Evolutionary conservation across 352 stramenopile genomes (phyloP).

Genomic region (Phytophthora multivora): DNA sequence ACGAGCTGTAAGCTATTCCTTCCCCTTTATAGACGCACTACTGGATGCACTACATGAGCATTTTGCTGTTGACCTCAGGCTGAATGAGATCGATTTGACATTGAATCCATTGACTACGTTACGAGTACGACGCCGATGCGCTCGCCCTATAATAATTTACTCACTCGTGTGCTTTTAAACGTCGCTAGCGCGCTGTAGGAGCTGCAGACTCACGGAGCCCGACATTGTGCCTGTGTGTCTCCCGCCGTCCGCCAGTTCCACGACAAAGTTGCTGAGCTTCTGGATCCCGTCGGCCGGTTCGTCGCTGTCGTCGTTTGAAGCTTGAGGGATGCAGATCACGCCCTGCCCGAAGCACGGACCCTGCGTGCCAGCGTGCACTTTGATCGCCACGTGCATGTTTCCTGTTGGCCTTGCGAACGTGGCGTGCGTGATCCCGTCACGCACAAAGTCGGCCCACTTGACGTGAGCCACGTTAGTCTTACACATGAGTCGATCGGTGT

Average conservation of each 20-base stretch:
- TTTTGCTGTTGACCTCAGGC: conserved; percentile 20
- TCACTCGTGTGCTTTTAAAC: conserved; percentile 23
- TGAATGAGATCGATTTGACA: conserved; percentile 36
- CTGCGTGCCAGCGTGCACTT: conserved; percentile 59
- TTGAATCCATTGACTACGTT: conserved; percentile 32
- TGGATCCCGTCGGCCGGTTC: conserved; percentile 23
- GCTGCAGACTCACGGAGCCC: conserved; percentile 43
- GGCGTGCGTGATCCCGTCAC: conserved; percentile 55
- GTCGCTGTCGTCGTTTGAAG: conserved; percentile 26
- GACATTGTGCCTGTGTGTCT: conserved; percentile 62
- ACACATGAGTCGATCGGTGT: conserved; percentile 41
- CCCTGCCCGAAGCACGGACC: conserved; percentile 66
- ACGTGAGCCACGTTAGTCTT: conserved; percentile 56
- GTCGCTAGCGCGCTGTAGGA: conserved; percentile 35
- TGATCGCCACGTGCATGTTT: conserved; percentile 75
- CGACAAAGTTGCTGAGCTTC: conserved; percentile 49
- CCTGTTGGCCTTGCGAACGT: conserved; percentile 60
- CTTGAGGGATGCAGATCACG: conserved; percentile 62
- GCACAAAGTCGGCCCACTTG: conserved; percentile 55
- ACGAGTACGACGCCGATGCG: conserved; percentile 10
- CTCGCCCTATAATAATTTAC: conserved; percentile 35
- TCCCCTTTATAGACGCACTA: conserved; percentile 18
- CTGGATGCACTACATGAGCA: conserved; percentile 6
- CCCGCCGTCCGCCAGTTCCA: conserved; percentile 60
- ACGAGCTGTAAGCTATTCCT: conserved; percentile 42